A percentile compares a stretch with the other conserved stretches of the same genome.
Evolutionary conservation across 2,329 filamentous ascomycete species (phyloP).

Genomic region (Neopestalotiopsis clavispora): DNA sequence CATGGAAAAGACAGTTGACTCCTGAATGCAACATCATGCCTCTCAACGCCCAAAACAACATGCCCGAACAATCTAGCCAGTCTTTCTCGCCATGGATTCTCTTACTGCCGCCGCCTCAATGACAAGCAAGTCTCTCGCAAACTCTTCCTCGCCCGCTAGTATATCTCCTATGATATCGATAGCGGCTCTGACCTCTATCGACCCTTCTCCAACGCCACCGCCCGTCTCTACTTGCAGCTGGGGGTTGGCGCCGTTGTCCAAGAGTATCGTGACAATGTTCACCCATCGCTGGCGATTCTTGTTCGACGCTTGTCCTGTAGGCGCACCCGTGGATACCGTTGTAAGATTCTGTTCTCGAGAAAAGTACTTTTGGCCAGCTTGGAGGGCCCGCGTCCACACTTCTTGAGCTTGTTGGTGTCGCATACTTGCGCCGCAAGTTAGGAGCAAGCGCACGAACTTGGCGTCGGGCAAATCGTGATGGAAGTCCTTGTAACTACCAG

Average conservation of each 20-base stretch:
- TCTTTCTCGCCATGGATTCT: not conserved
- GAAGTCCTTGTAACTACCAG: conserved; percentile 15
- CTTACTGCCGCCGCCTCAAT: conserved; percentile 14
- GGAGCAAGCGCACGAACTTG: conserved; percentile 9
- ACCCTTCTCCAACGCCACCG: not conserved
- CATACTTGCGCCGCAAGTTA: not conserved
- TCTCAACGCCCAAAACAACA: not conserved
- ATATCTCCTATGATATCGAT: conserved; percentile 15
- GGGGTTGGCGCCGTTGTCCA: conserved; percentile 13
- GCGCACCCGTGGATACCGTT: not conserved
- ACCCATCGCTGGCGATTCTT: conserved; percentile 18
- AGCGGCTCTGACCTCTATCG: conserved; percentile 8
- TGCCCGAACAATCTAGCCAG: not conserved
- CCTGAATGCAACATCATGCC: not conserved
- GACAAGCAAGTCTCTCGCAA: conserved; percentile 11
- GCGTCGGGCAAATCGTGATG: conserved; percentile 16
- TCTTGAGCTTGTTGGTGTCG: not conserved
- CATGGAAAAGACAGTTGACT: not conserved
- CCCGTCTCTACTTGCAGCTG: conserved; percentile 11
- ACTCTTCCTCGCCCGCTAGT: conserved; percentile 16
- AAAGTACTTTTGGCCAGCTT: conserved; percentile 10
- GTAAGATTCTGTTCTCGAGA: not conserved
- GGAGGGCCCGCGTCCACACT: conserved; percentile 3
- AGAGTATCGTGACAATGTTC: not conserved
- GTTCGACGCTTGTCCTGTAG: not conserved